Evolutionary conservation across 2,329 filamentous ascomycete genomes (phyloP), one percentile per base, ranked within the genome.

Genomic region (Fusarium stilboides): DNA sequence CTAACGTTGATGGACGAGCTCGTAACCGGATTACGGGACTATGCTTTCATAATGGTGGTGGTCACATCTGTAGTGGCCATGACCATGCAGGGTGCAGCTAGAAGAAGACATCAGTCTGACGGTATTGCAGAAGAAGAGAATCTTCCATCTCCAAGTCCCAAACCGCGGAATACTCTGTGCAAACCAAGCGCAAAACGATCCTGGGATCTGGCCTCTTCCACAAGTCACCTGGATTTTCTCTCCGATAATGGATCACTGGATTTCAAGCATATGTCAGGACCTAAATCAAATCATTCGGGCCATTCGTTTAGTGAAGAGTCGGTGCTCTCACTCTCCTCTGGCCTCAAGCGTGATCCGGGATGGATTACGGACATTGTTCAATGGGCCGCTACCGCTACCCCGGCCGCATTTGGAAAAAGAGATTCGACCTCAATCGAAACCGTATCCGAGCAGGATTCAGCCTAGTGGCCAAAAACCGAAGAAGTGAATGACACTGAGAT

Each of bases 231-330:
- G 13, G 55, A 55, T 15, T 34, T 49, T 28, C 47, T 66, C 22
- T 54, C 65, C 15, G 45, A 44, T 28, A 26, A 36, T 37, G 56
- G 49, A 31, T 54, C 47, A 19, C 22, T 69, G 61, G 17, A 46
- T 19, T 65, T 67, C 31, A 62, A 62, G 26, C 37, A 52, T 26
- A 69, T 69, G 66, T 12, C 65, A 34, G 67, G 66, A 40, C 62
- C 45, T 12, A 52, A 52, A 49, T 68, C 50, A 17, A 44, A 59
- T 26, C 39, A 51, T 31, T 63, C 53, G n/a, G 47, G 33, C 6
- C 26, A 28, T 42, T 52, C 67, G 43, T 26, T 34, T 28, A 42
- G 62, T 37, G 59, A 67, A 37, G 67, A 45, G 19, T 62, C 56
- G n/a, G 36, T 19, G 12, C 49, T 68, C 31, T 46, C 62, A 8